phyloP scores from a whole-genome alignment of 176 grass and related monocot genomes.

The Carex littledalei region DNA sequence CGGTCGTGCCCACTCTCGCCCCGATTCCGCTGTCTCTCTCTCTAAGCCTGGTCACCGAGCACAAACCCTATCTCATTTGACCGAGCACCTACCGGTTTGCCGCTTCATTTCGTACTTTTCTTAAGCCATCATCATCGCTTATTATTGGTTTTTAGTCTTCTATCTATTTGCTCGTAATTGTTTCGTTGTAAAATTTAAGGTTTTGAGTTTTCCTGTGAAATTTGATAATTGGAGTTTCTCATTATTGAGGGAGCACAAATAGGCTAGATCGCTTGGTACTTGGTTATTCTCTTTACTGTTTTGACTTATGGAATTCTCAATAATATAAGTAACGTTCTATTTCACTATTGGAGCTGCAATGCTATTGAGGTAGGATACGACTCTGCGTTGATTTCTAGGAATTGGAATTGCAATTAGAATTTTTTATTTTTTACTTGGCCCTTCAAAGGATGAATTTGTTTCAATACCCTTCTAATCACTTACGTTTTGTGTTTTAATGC shows the following conservation, averaged over 20 bases:
- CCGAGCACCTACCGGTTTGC: no score
- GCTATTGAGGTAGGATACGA: no score
- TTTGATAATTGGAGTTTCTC: background rate
- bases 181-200: background rate
- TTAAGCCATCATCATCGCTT: background rate
- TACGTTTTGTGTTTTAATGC: background rate
- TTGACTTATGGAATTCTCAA: background rate
- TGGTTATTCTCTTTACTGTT: background rate
- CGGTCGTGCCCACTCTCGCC: no score
- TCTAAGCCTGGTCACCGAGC: no score
- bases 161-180: background rate
- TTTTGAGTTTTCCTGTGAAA: background rate
- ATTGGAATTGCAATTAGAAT: no score
- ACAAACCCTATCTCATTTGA: no score
- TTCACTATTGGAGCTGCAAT: no score
- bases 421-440: no score
- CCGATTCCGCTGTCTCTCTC: no score
- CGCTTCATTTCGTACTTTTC: background rate
- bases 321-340: background rate
- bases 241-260: background rate
- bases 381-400: no score
- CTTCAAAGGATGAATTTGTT: no score
- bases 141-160: background rate
- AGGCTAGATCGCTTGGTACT: background rate
- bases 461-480: background rate